Evolutionary conservation across 140 eudicot genomes (phyloP).

Genomic region (Eryngium alpinum): DNA sequence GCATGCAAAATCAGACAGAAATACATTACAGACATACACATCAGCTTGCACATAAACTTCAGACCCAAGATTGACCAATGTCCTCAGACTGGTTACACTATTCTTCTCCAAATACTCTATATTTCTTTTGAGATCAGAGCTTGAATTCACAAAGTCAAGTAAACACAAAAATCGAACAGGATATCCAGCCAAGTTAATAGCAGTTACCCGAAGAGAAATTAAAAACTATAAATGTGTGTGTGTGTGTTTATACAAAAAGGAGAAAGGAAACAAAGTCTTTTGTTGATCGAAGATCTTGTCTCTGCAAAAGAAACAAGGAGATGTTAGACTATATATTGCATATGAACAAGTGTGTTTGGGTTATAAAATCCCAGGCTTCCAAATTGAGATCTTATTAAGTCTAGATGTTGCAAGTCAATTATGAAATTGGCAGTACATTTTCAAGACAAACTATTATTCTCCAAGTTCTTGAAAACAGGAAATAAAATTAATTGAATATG

Average conservation of each 20-base stretch:
- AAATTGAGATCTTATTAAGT: not conserved
- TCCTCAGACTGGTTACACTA: conserved; percentile 69
- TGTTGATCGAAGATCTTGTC: conserved; percentile 91
- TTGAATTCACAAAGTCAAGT: conserved; percentile 34
- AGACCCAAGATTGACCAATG: conserved; percentile 88
- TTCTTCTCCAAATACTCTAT: conserved; percentile 84
- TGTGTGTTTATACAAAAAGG: not conserved
- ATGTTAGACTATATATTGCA: not conserved
- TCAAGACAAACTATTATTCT: not conserved
- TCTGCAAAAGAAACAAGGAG: conserved; percentile 41
- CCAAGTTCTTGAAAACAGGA: not conserved
- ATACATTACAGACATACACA: conserved; percentile 48
- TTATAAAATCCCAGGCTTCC: not conserved
- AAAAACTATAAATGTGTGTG: not conserved
- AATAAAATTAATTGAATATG: not conserved
- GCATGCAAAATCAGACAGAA: not conserved
- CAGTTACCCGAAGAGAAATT: not conserved
- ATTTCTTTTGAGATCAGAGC: conserved; percentile 70
- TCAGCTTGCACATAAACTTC: conserved; percentile 94
- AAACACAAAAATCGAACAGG: conserved; percentile 16
- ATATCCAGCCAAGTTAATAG: not conserved
- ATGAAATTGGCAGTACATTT: not conserved
- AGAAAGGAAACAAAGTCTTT: conserved; percentile 83
- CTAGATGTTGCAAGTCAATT: not conserved
- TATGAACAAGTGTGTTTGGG: not conserved